phyloP scores from a whole-genome alignment of 1,284 basidiomycete genomes.

The Caloboletus firmus region DNA sequence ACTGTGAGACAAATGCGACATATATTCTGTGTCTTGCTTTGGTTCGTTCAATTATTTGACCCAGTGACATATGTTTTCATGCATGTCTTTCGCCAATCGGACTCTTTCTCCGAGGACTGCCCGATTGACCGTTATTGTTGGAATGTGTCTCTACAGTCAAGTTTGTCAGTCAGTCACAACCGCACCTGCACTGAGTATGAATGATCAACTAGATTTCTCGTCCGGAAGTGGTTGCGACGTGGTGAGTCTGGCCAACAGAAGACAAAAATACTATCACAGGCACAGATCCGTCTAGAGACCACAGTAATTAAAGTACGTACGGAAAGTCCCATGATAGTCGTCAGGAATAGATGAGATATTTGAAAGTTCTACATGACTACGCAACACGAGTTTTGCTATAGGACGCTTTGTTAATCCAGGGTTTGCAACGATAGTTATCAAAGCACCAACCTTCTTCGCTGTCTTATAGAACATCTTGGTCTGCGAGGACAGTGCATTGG shows the following conservation, averaged over 20 bases:
- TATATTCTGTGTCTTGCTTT: not conserved
- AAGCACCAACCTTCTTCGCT: constrained; percentile 75
- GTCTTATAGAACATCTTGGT: constrained; percentile 97
- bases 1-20: not conserved
- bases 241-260: constrained; percentile 1
- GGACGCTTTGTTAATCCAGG: constrained; percentile 5
- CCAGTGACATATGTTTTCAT: not conserved
- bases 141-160: not conserved
- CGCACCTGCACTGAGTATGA: not conserved
- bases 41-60: not conserved
- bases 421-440: not conserved
- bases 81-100: not conserved
- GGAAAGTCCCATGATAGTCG: constrained; percentile 18
- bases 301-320: constrained; percentile 24
- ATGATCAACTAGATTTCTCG: constrained; percentile 5
- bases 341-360: constrained; percentile 12
- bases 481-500: constrained; percentile 86
- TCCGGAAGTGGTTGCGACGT: constrained; percentile 1
- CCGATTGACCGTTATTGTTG: not conserved
- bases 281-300: constrained; percentile 16
- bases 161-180: not conserved
- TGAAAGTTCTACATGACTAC: constrained; percentile 47
- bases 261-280: constrained; percentile 6
- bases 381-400: constrained; percentile 63
- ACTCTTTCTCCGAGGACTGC: not conserved